phyloP scores from a whole-genome alignment of 1,284 basidiomycete genomes.

The Ceratobasidium sp. region DNA sequence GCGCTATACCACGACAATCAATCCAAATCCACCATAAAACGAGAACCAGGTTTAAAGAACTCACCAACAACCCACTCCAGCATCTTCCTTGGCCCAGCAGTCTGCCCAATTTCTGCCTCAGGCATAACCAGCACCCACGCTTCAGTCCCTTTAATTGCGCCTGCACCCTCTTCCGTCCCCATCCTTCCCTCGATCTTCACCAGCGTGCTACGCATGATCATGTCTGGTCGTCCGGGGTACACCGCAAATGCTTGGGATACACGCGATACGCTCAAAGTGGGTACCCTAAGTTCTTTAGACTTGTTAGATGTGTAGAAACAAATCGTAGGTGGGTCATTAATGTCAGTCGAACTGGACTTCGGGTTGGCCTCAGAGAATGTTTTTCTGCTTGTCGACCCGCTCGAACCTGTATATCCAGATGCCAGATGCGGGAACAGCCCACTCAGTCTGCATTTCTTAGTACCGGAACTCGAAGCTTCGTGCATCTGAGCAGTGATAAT shows the following conservation, averaged over 20 bases:
- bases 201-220: slow-evolving; percentile 86
- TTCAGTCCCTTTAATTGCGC: slow-evolving; percentile 68
- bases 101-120: slow-evolving; percentile 64
- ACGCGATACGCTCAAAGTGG: slow-evolving; percentile 66
- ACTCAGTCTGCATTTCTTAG: slow-evolving; percentile 38
- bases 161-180: slow-evolving; percentile 75
- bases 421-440: not conserved
- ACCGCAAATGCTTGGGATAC: slow-evolving; percentile 78
- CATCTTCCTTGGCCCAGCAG: slow-evolving; percentile 77
- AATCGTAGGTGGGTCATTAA: slow-evolving; percentile 57
- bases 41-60: slow-evolving; percentile 45
- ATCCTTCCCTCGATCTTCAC: slow-evolving; percentile 88
- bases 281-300: slow-evolving; percentile 74
- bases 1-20: slow-evolving; percentile 58
- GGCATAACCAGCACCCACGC: slow-evolving; percentile 92
- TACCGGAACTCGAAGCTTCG: not conserved
- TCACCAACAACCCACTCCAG: slow-evolving; percentile 92
- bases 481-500: slow-evolving; percentile 58
- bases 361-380: not conserved
- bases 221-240: slow-evolving; percentile 93
- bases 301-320: slow-evolving; percentile 69
- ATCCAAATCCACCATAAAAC: not conserved
- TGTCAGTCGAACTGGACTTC: not conserved
- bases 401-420: not conserved
- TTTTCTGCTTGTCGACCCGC: not conserved